A percentile compares a stretch with the other conserved stretches of the same genome.
Evolutionary conservation across 23 red algal species (phyloP).

Genomic region (Rhodosorus marinus): DNA sequence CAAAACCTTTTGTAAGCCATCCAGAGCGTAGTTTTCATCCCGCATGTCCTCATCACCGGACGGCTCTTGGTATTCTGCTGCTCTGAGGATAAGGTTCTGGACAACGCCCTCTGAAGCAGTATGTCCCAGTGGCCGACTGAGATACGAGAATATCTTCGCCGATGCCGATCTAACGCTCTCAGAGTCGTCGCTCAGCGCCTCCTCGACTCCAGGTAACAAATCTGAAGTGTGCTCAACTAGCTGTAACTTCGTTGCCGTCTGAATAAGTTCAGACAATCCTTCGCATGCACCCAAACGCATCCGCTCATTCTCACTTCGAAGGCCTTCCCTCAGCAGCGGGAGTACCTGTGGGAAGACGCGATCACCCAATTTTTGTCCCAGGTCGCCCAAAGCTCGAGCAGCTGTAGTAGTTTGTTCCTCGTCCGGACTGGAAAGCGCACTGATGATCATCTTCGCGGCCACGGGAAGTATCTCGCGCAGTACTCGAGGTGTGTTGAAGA

Average conservation of each 20-base stretch:
- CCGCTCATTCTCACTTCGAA: conserved; percentile 16
- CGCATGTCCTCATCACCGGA: conserved; percentile 1
- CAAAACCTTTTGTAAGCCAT: conserved; percentile 18
- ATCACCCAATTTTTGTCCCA: conserved; percentile 60
- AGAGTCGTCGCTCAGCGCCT: conserved; percentile 21
- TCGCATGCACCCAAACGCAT: conserved; percentile 53
- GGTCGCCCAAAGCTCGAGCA: conserved; percentile 38
- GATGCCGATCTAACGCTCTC: conserved; percentile 13
- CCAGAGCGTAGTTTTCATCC: conserved; percentile 9
- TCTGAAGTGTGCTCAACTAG: conserved; percentile 13
- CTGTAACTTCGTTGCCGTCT: conserved; percentile 17
- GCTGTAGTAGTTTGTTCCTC: conserved; percentile 56
- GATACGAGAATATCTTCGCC: conserved; percentile 18
- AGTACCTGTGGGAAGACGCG: conserved; percentile 59
- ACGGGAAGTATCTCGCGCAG: conserved; percentile 67
- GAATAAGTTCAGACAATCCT: conserved; percentile 39
- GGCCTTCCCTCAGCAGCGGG: conserved; percentile 27
- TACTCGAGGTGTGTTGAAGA: conserved; percentile 57
- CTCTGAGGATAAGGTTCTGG: conserved; percentile 12
- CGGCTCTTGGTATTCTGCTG: conserved; percentile 1
- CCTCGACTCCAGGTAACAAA: conserved; percentile 15
- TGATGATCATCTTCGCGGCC: conserved; percentile 39
- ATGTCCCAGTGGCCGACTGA: conserved; percentile 27
- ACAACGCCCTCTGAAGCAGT: conserved; percentile 24
- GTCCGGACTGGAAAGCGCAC: conserved; percentile 36